Evolutionary conservation across 176 grass and related monocot genomes (phyloP), one percentile per base, ranked within the genome.

Genomic region (Aegilops speltoides): DNA sequence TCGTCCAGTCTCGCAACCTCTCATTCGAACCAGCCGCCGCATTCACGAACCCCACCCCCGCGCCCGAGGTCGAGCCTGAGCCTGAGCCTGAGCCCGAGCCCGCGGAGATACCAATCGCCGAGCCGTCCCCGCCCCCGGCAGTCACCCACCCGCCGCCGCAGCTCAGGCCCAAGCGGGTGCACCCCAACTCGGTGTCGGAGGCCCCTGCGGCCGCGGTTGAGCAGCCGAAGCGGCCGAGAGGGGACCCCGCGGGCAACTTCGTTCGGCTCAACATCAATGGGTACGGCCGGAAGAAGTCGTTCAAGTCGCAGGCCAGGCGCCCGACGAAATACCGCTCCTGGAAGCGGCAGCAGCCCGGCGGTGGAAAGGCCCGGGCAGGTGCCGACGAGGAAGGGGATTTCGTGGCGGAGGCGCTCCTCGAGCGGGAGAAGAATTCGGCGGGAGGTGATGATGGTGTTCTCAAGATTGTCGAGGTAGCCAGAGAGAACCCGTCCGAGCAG

Each of bases 261-360:
- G 96, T 98, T 19, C 86, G 96, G 57, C 86, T 98, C 37, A 98
- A 98, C 84, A 94, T 98, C 62, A 98, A 95, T 14, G 96, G 96
- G 37, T 90, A 93, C n/a, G 88, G 91, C 26, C 68, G 90, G 66
- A 95, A 76, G 82, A 88, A 86, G 78, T 64, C 88, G 64, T 98
- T 90, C 88, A 94, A 62, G 85, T 95, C 89, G 65, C 87, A 89
- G 82, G 77, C 84, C 29, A 92, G 69, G 73, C 81, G 85, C 85
- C 83, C 90, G 40, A 87, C 78, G 17, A 87, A 79, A 80, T 90
- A 28, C 62, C 84, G 88, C 72, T 86, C 87, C 84, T 87, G 84
- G 79, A 90, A 90, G 82, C 83, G 85, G 74, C 94, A 85, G 64
- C 86, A 76, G 40, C 74, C 20, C 1, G 68, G 64, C 3, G 74